Evolutionary conservation across 768 basidiomycete genomes (phyloP).

Genomic region (Baorangia bicolor): DNA sequence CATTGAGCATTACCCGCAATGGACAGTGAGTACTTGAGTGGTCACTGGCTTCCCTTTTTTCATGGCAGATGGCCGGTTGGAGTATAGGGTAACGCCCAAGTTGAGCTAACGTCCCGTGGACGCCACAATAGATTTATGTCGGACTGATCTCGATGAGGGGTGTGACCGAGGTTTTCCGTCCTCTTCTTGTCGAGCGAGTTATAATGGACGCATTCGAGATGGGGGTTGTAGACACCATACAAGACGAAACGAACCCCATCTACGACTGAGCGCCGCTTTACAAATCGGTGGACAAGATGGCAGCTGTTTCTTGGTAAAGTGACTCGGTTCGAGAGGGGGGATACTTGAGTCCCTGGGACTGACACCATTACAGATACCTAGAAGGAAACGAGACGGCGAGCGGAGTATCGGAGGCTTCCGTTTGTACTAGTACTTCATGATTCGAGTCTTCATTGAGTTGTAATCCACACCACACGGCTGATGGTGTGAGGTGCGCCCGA

Average conservation of each 20-base stretch:
- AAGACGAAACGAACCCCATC: constrained; percentile 1
- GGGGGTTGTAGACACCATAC: neutral
- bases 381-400: neutral
- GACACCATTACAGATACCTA: neutral
- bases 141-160: too few relatives aligned
- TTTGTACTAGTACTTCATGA: neutral
- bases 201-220: neutral
- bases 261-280: neutral
- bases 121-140: too few relatives aligned
- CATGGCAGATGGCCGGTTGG: too few relatives aligned
- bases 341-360: neutral
- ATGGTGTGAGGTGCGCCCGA: neutral
- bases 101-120: too few relatives aligned
- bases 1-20: too few relatives aligned
- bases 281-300: neutral
- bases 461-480: neutral
- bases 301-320: neutral
- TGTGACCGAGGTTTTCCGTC: too few relatives aligned
- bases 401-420: neutral
- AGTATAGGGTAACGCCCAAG: too few relatives aligned
- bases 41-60: too few relatives aligned
- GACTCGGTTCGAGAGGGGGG: neutral
- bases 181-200: too few relatives aligned
- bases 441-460: neutral
- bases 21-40: too few relatives aligned